phyloP scores from a whole-genome alignment of 2,329 filamentous ascomycete species.

The Xylariaceae sp. region DNA sequence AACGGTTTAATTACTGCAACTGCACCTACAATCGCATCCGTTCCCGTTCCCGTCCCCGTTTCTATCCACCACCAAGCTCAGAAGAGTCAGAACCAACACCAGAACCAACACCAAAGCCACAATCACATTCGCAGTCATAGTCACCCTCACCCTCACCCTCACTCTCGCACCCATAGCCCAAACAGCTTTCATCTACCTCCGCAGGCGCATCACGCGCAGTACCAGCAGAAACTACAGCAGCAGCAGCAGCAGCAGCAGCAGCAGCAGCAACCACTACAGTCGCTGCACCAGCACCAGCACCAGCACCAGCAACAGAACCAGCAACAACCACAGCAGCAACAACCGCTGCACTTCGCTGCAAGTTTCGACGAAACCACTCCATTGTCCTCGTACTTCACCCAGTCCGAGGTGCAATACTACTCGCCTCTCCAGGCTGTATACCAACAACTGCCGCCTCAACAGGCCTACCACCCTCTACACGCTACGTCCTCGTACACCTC shows the following conservation, averaged over 20 bases:
- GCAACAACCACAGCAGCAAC: conserved; percentile 5
- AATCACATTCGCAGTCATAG: neutral
- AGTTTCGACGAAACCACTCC: conserved; percentile 7
- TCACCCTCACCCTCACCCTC: neutral
- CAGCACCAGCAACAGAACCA: neutral
- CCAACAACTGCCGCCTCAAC: conserved; percentile 19
- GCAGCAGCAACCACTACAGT: neutral
- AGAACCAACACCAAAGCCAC: neutral
- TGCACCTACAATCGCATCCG: conserved; percentile 24
- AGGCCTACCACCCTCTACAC: conserved; percentile 18
- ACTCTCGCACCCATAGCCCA: neutral
- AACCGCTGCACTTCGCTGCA: conserved; percentile 8
- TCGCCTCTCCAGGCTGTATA: conserved; percentile 18
- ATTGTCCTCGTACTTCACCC: conserved; percentile 9
- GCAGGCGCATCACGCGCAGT: conserved; percentile 1
- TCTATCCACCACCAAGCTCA: neutral
- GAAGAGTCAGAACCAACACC: neutral
- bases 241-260: neutral
- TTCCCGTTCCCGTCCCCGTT: conserved; percentile 15
- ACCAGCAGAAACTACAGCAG: neutral
- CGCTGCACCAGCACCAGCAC: conserved; percentile 1
- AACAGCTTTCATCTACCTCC: conserved; percentile 9
- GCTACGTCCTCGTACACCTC: conserved; percentile 22
- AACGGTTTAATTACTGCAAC: conserved; percentile 25
- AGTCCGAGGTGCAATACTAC: conserved; percentile 9